Evolutionary conservation across 305 asterid species (phyloP), one percentile per base, ranked within the genome.

Genomic region (Coffea humblotiana): DNA sequence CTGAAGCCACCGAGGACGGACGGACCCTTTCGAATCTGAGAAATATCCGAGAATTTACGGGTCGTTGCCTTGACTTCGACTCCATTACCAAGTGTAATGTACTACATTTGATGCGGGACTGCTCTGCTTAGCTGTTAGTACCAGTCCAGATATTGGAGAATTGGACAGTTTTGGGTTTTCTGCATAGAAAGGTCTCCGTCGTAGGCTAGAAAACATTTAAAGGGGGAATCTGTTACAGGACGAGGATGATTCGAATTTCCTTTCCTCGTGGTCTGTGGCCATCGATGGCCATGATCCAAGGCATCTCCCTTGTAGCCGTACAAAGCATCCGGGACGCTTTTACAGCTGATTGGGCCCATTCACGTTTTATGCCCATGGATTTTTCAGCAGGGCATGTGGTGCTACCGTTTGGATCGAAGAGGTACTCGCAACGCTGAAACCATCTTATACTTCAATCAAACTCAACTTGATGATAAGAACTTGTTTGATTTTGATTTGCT

Each of bases 361-460:
- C 76, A 78, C 76, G 66, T 61, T 56, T 43, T 25, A 27, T 73
- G 85, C 80, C 72, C 35, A 69, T 49, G 25, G 63, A 45, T 32
- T 27, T 8, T 75, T 75, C 72, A 51, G 75, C 85, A 82, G 32
- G 2, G 72, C 82, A 82, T 82, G 85, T 78, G 82, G 83, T 78
- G 82, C 77, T 32, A 32, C 60, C 35, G 5, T 40, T 49, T 56
- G 56, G 70, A 58, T 47, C 25, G 32, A n/a, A n/a, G n/a, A n/a
- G n/a, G n/a, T n/a, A n/a, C n/a, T n/a, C n/a, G n/a, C n/a, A n/a
- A n/a, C n/a, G n/a, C n/a, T n/a, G n/a, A n/a, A n/a, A n/a, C n/a
- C n/a, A n/a, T n/a, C n/a, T n/a, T n/a, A n/a, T n/a, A n/a, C n/a
- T n/a, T n/a, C n/a, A n/a, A n/a, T n/a, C n/a, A n/a, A n/a, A n/a